Conservation (phyloP, 1,284 basidiomycete genomes). For the Xerocomus nothofagi region DNA sequence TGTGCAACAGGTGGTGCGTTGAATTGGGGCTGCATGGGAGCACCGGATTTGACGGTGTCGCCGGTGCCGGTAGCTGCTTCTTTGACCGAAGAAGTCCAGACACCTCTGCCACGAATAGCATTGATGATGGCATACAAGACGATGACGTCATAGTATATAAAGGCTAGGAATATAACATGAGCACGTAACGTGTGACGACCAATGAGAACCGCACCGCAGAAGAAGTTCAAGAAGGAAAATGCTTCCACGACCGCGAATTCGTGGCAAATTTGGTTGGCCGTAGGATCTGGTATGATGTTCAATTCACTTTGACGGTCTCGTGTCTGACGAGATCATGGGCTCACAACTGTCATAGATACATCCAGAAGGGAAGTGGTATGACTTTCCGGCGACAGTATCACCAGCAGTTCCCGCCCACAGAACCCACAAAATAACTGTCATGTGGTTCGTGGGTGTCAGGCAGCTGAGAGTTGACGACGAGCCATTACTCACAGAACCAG, state of each 20-base stretch:
- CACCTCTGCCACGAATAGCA: constrained; percentile 19
- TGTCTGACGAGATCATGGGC: neutral
- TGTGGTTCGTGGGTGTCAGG: neutral
- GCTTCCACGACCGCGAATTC: constrained; percentile 20
- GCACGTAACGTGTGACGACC: neutral
- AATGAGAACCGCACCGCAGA: constrained; percentile 20
- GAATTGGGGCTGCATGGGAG: constrained; percentile 12
- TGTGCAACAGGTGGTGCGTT: neutral
- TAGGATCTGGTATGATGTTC: constrained; percentile 9
- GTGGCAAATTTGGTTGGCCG: constrained; percentile 12
- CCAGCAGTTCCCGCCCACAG: constrained; percentile 22
- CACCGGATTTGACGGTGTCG: neutral
- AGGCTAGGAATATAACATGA: constrained; percentile 14
- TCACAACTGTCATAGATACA: constrained; percentile 14
- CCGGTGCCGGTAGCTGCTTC: constrained; percentile 10
- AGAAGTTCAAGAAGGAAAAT: constrained; percentile 26
- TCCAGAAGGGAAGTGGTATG: constrained; percentile 20
- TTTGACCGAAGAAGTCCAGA: constrained; percentile 28
- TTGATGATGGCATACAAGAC: constrained; percentile 26
- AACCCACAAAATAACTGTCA: constrained; percentile 25
- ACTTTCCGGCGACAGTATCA: constrained; percentile 7
- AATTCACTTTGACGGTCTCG: neutral
- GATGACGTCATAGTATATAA: constrained; percentile 26
- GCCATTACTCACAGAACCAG: constrained; percentile 27
- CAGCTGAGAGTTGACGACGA: neutral